These are phyloP conservation scores for Cercophora samala DNA, from an alignment of 495 filamentous ascomycete genomes.

Conservation along the genomic window DNA sequence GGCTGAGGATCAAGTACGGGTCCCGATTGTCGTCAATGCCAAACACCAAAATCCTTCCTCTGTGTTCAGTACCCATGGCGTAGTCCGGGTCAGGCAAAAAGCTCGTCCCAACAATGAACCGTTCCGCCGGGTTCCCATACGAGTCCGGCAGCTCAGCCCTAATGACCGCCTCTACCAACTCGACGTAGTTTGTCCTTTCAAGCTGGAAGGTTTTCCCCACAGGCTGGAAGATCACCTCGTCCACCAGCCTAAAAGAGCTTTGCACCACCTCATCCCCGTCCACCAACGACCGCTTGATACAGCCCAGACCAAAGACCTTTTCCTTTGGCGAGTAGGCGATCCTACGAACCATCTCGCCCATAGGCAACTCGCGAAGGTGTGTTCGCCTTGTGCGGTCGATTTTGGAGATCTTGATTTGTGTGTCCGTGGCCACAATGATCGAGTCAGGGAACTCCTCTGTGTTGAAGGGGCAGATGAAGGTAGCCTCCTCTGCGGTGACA, in stretches of 20 bases:
- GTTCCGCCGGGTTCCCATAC: slow-evolving; percentile 62
- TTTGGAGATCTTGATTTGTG: slow-evolving; percentile 72
- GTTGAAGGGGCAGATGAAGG: slow-evolving; percentile 77
- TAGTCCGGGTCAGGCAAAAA: slow-evolving; percentile 59
- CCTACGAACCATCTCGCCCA: slow-evolving; percentile 79
- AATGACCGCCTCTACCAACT: slow-evolving; percentile 82
- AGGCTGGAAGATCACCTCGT: slow-evolving; percentile 49
- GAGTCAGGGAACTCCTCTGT: slow-evolving; percentile 73
- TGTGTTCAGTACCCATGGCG: slow-evolving; percentile 38
- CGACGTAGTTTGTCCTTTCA: slow-evolving; percentile 55
- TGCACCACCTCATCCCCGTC: slow-evolving; percentile 48
- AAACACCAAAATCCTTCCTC: slow-evolving; percentile 79
- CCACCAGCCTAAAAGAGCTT: slow-evolving; percentile 50
- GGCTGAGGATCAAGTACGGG: slow-evolving; percentile 62
- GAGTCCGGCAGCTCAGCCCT: slow-evolving; percentile 67
- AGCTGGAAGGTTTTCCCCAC: slow-evolving; percentile 43
- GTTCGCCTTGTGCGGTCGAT: slow-evolving; percentile 84
- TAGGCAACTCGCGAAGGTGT: slow-evolving; percentile 73
- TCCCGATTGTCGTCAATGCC: slow-evolving; percentile 71
- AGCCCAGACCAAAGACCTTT: slow-evolving; percentile 82
- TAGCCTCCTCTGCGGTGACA: slow-evolving; percentile 85
- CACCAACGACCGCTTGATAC: slow-evolving; percentile 60
- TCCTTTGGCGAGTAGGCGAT: slow-evolving; percentile 80
- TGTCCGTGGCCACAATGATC: slow-evolving; percentile 73
- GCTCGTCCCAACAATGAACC: slow-evolving; percentile 86